Evolutionary conservation across 495 filamentous ascomycete species (phyloP).

Genomic region (Aspergillus cristatus): DNA sequence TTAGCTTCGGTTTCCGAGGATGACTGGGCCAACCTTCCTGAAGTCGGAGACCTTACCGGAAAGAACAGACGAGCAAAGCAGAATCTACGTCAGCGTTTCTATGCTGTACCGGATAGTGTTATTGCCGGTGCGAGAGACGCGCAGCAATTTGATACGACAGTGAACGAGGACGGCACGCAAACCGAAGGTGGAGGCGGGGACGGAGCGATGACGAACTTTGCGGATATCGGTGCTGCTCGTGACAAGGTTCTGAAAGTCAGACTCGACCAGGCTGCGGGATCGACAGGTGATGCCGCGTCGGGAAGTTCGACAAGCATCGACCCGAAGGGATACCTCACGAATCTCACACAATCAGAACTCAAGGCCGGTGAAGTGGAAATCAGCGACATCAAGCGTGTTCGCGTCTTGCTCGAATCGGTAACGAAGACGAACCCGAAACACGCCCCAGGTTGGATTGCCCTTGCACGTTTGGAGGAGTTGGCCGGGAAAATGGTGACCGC

Average conservation of each 20-base stretch:
- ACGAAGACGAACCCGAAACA: slow-evolving; percentile 94
- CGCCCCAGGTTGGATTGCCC: slow-evolving; percentile 93
- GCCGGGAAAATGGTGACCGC: slow-evolving; percentile 86
- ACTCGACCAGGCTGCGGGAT: slow-evolving; percentile 78
- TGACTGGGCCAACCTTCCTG: slow-evolving; percentile 91
- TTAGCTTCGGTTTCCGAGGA: slow-evolving; percentile 85
- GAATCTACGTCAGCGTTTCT: slow-evolving; percentile 75
- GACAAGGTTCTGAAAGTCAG: slow-evolving; percentile 88
- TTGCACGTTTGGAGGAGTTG: slow-evolving; percentile 83
- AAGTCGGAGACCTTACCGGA: slow-evolving; percentile 93
- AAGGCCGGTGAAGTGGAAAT: slow-evolving; percentile 73
- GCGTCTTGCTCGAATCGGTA: slow-evolving; percentile 85
- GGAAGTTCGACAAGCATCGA: slow-evolving; percentile 90
- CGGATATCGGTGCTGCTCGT: slow-evolving; percentile 91
- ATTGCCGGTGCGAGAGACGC: slow-evolving; percentile 75
- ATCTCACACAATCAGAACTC: slow-evolving; percentile 66
- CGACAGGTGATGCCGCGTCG: slow-evolving; percentile 56
- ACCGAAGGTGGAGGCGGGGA: slow-evolving; percentile 49
- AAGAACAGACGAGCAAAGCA: slow-evolving; percentile 81
- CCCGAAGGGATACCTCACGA: slow-evolving; percentile 91
- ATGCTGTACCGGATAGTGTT: slow-evolving; percentile 95
- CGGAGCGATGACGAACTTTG: slow-evolving; percentile 94
- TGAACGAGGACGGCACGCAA: slow-evolving; percentile 64
- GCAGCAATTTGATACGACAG: slow-evolving; percentile 71
- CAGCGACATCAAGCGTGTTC: slow-evolving; percentile 91